Evolutionary conservation across 192 early-diverging fungal species (phyloP).

Genomic region (Coemansia sp.): DNA sequence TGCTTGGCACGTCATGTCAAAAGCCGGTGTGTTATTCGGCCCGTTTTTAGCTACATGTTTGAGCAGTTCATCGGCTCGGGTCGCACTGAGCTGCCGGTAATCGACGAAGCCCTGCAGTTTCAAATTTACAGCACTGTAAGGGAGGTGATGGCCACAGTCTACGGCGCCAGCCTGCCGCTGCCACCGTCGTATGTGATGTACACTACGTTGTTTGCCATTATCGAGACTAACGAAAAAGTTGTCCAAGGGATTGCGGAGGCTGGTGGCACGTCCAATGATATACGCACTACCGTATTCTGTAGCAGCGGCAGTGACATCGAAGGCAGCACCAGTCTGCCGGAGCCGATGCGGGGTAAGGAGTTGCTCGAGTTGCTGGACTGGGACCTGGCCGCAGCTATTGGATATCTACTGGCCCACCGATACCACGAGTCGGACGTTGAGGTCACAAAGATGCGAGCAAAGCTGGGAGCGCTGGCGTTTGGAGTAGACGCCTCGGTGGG

Average conservation of each 20-base stretch:
- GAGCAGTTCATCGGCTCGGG: slow-evolving; percentile 4
- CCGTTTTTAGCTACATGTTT: slow-evolving; percentile 38
- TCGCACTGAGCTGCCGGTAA: slow-evolving; percentile 10
- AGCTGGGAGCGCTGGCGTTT: slow-evolving; percentile 28
- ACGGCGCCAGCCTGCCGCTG: slow-evolving; percentile 6
- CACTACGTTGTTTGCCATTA: slow-evolving; percentile 40
- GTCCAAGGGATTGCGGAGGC: slow-evolving; percentile 13
- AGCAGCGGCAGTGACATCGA: not conserved
- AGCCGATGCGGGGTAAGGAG: slow-evolving; percentile 16
- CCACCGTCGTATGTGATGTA: slow-evolving; percentile 31
- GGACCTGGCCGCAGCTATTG: slow-evolving; percentile 50
- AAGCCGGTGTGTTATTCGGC: slow-evolving; percentile 31
- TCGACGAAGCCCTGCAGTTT: slow-evolving; percentile 30
- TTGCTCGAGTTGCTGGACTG: slow-evolving; percentile 34
- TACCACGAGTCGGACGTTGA: slow-evolving; percentile 16
- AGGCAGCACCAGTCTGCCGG: not conserved
- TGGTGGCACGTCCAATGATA: not conserved
- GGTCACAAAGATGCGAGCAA: slow-evolving; percentile 25
- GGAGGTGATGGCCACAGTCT: slow-evolving; percentile 15
- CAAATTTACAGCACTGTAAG: slow-evolving; percentile 38
- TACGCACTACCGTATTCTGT: not conserved
- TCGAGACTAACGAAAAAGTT: slow-evolving; percentile 35
- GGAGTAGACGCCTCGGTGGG: slow-evolving; percentile 19
- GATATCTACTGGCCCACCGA: slow-evolving; percentile 29
- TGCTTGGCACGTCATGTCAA: slow-evolving; percentile 9